A percentile compares a stretch with the other conserved stretches of the same genome.
phyloP scores from a whole-genome alignment of 2,329 filamentous ascomycete species.

The Claviceps arundinis region DNA sequence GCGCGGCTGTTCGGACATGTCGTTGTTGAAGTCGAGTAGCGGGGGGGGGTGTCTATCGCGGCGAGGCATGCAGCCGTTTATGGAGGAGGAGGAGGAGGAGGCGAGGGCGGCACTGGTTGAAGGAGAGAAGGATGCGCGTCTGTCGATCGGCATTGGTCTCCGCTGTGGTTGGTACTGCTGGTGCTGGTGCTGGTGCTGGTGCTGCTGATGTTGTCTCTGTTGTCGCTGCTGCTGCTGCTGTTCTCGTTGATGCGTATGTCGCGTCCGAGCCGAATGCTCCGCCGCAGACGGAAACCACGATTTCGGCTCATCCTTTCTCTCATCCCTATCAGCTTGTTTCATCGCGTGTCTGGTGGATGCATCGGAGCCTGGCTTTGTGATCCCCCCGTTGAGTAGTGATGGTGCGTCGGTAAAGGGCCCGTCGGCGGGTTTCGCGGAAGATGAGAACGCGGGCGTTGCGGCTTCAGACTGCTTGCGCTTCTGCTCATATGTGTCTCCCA shows the following conservation, averaged over 20 bases:
- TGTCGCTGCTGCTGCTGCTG: background rate
- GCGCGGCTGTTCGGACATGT: slow-evolving; percentile 50
- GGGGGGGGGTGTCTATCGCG: slow-evolving; percentile 35
- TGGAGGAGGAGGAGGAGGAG: background rate
- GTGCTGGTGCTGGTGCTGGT: background rate
- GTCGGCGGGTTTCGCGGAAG: slow-evolving; percentile 13
- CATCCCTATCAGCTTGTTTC: slow-evolving; percentile 11
- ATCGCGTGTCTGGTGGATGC: slow-evolving; percentile 5
- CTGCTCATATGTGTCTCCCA: slow-evolving; percentile 33
- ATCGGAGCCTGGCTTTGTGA: slow-evolving; percentile 9
- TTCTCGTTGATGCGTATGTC: slow-evolving; percentile 9
- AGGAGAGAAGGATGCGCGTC: background rate
- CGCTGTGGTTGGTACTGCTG: slow-evolving; percentile 2
- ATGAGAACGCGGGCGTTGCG: slow-evolving; percentile 13
- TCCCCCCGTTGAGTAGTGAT: slow-evolving; percentile 37
- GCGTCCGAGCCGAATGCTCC: slow-evolving; percentile 23
- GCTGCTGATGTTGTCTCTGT: too few relatives aligned
- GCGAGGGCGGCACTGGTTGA: background rate
- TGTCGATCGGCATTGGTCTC: slow-evolving; percentile 16
- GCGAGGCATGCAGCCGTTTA: slow-evolving; percentile 4
- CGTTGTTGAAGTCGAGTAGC: slow-evolving; percentile 50
- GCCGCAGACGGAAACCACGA: slow-evolving; percentile 25
- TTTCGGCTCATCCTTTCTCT: slow-evolving; percentile 11
- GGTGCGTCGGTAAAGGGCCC: slow-evolving; percentile 42
- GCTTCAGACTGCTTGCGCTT: slow-evolving; percentile 28